phyloP scores from a whole-genome alignment of 768 basidiomycete species.

The Hydnomerulius pinastri region DNA sequence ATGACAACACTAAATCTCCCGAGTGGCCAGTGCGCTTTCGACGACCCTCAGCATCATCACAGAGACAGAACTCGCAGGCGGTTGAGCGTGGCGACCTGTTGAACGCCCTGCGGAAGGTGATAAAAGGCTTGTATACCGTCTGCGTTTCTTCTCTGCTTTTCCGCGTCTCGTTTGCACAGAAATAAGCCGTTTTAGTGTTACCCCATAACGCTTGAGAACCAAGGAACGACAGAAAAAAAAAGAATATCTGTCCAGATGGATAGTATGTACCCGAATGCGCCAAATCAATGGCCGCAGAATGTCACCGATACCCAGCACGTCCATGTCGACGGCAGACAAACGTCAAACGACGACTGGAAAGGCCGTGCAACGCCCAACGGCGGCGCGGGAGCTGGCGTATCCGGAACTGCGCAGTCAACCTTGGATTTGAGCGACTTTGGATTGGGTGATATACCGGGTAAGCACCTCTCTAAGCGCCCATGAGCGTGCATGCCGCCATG shows the following conservation, averaged over 20 bases:
- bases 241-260: constrained; percentile 42
- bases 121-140: constrained; percentile 40
- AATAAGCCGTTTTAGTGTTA: constrained; percentile 48
- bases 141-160: constrained; percentile 37
- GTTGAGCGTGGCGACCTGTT: constrained; percentile 37
- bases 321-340: constrained; percentile 29
- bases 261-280: constrained; percentile 48
- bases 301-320: constrained; percentile 35
- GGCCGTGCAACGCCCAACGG: constrained; percentile 30
- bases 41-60: constrained; percentile 41
- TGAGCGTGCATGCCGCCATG: constrained; percentile 5
- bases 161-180: constrained; percentile 42
- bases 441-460: constrained; percentile 45
- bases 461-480: constrained; percentile 37
- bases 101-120: constrained; percentile 40
- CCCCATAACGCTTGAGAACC: constrained; percentile 45
- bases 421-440: constrained; percentile 47
- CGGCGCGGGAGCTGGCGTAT: constrained; percentile 22
- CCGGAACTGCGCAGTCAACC: constrained; percentile 31
- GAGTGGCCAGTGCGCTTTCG: constrained; percentile 36
- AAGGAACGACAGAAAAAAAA: constrained; percentile 40
- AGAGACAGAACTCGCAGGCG: constrained; percentile 41
- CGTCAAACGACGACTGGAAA: constrained; percentile 43
- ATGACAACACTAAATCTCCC: constrained; percentile 24
- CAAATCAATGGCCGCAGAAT: constrained; percentile 44